phyloP scores from a whole-genome alignment of 495 filamentous ascomycete species.

The Daldinia grandis region DNA sequence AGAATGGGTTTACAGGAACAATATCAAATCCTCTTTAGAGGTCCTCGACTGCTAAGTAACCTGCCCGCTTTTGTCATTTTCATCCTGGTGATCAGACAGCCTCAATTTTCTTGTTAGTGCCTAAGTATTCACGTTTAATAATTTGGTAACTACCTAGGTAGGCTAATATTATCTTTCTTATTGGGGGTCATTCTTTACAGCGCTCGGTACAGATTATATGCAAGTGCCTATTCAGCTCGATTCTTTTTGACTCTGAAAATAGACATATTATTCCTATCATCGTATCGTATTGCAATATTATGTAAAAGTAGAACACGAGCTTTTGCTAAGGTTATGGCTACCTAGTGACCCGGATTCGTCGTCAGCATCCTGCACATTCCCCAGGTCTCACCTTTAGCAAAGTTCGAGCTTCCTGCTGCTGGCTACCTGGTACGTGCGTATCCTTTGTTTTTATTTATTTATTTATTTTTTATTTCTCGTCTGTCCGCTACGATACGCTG shows the following conservation, averaged over 20 bases:
- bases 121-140: not conserved
- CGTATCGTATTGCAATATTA: not conserved
- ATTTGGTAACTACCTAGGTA: no score
- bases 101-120: not conserved
- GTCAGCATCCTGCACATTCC: constrained; percentile 41
- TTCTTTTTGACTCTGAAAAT: not conserved
- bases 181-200: not conserved
- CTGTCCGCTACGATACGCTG: not conserved
- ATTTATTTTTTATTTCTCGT: constrained; percentile 10
- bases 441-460: constrained; percentile 1
- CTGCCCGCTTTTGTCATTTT: not conserved
- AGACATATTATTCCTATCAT: not conserved
- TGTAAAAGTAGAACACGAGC: not conserved
- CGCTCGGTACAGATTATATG: not conserved
- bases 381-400: constrained; percentile 25
- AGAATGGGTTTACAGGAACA: constrained; percentile 18
- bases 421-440: not conserved
- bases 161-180: not conserved
- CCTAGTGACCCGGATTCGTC: constrained; percentile 16
- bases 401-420: not conserved
- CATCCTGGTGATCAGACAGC: not conserved
- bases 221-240: not conserved
- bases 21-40: constrained; percentile 18
- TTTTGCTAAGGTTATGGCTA: constrained; percentile 3
- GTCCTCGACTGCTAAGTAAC: constrained; percentile 7